These are phyloP conservation scores for Exophiala xenobiotica DNA, from an alignment of 2,329 filamentous ascomycete genomes.

Conservation along the genomic window DNA sequence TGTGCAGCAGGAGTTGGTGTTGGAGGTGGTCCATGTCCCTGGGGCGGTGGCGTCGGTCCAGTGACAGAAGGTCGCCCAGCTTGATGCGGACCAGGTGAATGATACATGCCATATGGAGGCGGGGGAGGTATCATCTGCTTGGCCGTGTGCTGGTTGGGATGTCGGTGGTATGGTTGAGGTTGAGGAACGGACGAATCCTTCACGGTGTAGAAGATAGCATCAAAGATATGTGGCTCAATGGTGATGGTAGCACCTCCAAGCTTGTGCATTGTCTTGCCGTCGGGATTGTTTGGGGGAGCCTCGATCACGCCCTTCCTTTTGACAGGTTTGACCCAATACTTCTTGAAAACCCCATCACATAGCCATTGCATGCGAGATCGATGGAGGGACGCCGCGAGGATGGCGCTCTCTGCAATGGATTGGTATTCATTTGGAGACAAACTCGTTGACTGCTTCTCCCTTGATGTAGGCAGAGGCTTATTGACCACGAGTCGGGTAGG, in stretches of 20 bases:
- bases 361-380: slow-evolving; percentile 60
- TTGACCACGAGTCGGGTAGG: slow-evolving; percentile 55
- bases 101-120: slow-evolving; percentile 33
- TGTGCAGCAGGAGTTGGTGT: slow-evolving; percentile 4
- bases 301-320: slow-evolving; percentile 53
- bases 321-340: slow-evolving; percentile 59
- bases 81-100: slow-evolving; percentile 44
- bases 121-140: slow-evolving; percentile 20
- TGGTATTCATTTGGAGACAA: slow-evolving; percentile 58
- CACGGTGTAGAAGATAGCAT: slow-evolving; percentile 57
- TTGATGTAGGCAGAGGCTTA: slow-evolving; percentile 54
- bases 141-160: slow-evolving; percentile 25
- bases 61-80: slow-evolving; percentile 30
- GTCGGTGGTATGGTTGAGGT: slow-evolving; percentile 29
- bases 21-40: slow-evolving; percentile 23
- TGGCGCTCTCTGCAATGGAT: slow-evolving; percentile 59
- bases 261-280: slow-evolving; percentile 54
- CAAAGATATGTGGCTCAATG: slow-evolving; percentile 64
- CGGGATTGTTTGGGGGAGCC: slow-evolving; percentile 46
- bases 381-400: slow-evolving; percentile 58
- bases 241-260: slow-evolving; percentile 59
- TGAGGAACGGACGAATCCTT: slow-evolving; percentile 48
- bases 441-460: slow-evolving; percentile 49
- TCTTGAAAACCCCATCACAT: slow-evolving; percentile 53
- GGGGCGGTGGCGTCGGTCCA: slow-evolving; percentile 31